Base-by-base conservation (phyloP, 2,329 filamentous ascomycete species). In the Onygenales sp. region DNA sequence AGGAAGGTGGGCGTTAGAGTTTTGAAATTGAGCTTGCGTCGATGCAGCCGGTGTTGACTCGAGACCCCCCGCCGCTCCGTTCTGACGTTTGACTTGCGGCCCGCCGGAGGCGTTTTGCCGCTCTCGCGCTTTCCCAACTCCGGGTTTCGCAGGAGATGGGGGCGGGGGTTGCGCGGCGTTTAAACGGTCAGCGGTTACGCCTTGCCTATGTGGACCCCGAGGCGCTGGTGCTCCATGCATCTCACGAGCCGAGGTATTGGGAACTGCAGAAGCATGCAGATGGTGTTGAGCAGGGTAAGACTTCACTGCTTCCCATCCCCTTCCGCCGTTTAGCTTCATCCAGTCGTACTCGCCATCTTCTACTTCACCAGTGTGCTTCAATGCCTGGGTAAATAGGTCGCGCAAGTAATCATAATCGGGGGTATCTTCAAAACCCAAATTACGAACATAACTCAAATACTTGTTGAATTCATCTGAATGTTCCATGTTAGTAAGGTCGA, bases 281-380 rank as follows among this genome's bases (percentile, higher is more conserved):
- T 87, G 85, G 64, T 87, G 85, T 71, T 89, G 80, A 21, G 82
- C 81, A 48, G 82, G 77, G 65, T 86, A 83, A 56, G 79, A 75
- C 67, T 86, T 86, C 71, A 85, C 88, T 55, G 82, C 83, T 73
- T 95, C 89, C 89, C 89, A 95, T 58, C 90, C 90, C 74, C 95
- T 93, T 62, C 85, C 85, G 74, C 90, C 89, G 77, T 89, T 93
- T 63, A 95, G 79, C 80, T 95, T 96, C 89, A 97, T 95, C 93
- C 93, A 98, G 75, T 98, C 93, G 72, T 97, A 98, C 71, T 97
- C 92, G 66, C 93, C 93, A 72, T 98, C 93, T 69, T 97, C 93
- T 7, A 96, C 85, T 64, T 95, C 91, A 53, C 91, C 91, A 2
- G 87, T 87, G 69, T 90, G 92, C 81, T 96, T 95, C 59, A 97